Percentiles rank a stretch among this genome's conserved stretches.
Conservation (phyloP, 139 green algal genomes). For the Trebouxia sp. region DNA sequence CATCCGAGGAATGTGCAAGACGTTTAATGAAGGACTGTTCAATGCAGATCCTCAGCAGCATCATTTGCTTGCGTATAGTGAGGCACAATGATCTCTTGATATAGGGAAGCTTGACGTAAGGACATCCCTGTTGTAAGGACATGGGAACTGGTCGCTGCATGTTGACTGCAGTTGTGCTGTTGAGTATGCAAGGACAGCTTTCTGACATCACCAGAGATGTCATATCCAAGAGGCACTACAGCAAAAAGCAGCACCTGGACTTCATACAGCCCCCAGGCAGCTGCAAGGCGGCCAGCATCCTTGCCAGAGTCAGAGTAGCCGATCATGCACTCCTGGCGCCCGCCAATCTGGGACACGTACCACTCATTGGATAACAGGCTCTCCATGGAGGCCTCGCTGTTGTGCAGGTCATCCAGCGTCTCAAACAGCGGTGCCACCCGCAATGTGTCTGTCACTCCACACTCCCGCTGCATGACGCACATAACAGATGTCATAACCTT, state of each 20-base stretch:
- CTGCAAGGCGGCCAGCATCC: slow-evolving; percentile 92
- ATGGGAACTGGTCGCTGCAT: too few relatives aligned
- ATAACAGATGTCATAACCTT: not conserved
- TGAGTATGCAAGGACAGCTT: not conserved
- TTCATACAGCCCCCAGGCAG: slow-evolving; percentile 90
- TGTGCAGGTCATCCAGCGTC: slow-evolving; percentile 86
- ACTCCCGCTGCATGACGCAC: slow-evolving; percentile 29
- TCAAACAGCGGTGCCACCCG: slow-evolving; percentile 97
- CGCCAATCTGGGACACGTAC: slow-evolving; percentile 72
- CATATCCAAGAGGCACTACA: not conserved
- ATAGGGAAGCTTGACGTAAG: too few relatives aligned
- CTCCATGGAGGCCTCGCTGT: slow-evolving; percentile 50
- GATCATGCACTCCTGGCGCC: slow-evolving; percentile 91
- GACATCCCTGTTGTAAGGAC: too few relatives aligned
- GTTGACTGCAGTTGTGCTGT: too few relatives aligned
- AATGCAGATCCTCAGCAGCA: too few relatives aligned
- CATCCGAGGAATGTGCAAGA: too few relatives aligned
- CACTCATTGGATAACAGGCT: slow-evolving; percentile 56
- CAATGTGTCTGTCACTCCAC: slow-evolving; percentile 52
- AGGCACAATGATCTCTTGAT: too few relatives aligned
- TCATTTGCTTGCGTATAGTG: too few relatives aligned
- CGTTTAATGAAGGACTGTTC: too few relatives aligned
- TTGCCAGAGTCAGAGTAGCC: slow-evolving; percentile 98
- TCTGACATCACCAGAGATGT: not conserved
- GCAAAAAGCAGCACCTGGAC: slow-evolving; percentile 37